A percentile compares a stretch with the other conserved stretches of the same genome.
These are phyloP conservation scores for Quercus gilva DNA, from an alignment of 306 rosid species.

Conservation along the genomic window DNA sequence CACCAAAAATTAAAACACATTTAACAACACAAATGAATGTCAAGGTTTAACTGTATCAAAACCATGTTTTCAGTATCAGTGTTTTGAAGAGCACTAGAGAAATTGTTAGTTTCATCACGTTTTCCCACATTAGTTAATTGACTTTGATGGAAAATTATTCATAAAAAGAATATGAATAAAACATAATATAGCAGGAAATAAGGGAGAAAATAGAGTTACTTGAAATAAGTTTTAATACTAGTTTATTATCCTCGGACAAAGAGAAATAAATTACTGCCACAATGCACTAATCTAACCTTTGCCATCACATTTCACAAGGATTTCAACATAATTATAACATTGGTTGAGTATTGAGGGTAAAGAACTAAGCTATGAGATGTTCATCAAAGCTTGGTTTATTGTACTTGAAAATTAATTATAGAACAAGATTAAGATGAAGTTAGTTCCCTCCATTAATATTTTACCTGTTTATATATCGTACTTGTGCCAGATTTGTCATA, in stretches of 20 bases:
- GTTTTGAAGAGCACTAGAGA: not conserved
- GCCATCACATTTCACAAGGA: not conserved
- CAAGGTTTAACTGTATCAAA: not conserved
- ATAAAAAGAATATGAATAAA: not conserved
- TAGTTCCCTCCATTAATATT: slow-evolving; percentile 1
- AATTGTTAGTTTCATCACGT: not conserved
- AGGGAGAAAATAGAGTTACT: not conserved
- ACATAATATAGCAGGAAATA: not conserved
- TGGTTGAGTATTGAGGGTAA: not conserved
- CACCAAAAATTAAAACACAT: not conserved
- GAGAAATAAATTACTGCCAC: not conserved
- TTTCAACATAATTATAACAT: not conserved
- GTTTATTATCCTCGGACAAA: not conserved
- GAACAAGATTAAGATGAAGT: not conserved
- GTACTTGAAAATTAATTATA: not conserved
- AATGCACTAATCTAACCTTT: not conserved
- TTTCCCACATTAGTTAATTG: not conserved
- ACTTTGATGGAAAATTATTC: not conserved
- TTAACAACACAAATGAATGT: not conserved
- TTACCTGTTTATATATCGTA: slow-evolving; percentile 79
- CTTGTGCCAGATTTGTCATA: slow-evolving; percentile 68
- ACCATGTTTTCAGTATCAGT: not conserved
- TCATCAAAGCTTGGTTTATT: not conserved
- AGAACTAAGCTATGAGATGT: not conserved
- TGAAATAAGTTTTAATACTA: not conserved